A percentile compares a stretch with the other conserved stretches of the same genome.
phyloP scores from a whole-genome alignment of 805 yeast genomes.

The Scheffersomyces spartinae region DNA sequence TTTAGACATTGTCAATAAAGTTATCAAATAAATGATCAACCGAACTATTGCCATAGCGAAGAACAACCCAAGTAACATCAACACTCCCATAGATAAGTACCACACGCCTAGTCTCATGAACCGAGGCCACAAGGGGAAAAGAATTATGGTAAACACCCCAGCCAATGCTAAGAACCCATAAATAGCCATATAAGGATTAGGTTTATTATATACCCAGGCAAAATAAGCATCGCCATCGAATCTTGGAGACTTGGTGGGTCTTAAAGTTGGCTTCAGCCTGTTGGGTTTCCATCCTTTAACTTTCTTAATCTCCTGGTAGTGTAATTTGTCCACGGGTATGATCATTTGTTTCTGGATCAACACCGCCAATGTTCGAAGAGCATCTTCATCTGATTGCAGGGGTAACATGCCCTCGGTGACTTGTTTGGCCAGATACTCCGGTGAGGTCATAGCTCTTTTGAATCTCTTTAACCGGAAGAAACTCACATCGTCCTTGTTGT shows the following conservation, averaged over 20 bases:
- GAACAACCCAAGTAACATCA: constrained; percentile 65
- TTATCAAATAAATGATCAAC: constrained; percentile 51
- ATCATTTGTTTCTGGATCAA: constrained; percentile 66
- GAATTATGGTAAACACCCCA: constrained; percentile 49
- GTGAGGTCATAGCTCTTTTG: constrained; percentile 62
- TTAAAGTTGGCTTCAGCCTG: constrained; percentile 50
- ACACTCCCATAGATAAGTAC: constrained; percentile 68
- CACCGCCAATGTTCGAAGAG: constrained; percentile 49
- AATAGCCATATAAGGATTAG: constrained; percentile 51
- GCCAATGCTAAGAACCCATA: constrained; percentile 58
- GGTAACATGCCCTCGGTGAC: constrained; percentile 34
- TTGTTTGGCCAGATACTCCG: constrained; percentile 50
- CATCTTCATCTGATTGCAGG: constrained; percentile 36
- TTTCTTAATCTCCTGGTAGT: constrained; percentile 52
- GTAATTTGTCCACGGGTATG: constrained; percentile 65
- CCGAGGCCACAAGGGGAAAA: constrained; percentile 93
- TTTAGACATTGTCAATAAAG: constrained; percentile 45
- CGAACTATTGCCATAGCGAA: constrained; percentile 73
- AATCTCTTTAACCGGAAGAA: constrained; percentile 85
- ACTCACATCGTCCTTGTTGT: constrained; percentile 56
- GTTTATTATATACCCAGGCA: constrained; percentile 72
- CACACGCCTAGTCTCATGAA: constrained; percentile 86
- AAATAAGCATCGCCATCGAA: constrained; percentile 57
- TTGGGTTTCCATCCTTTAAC: constrained; percentile 49
- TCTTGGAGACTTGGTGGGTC: constrained; percentile 45